Evolutionary conservation across 2,329 filamentous ascomycete species (phyloP).

Genomic region (Colletotrichum graminicola): DNA sequence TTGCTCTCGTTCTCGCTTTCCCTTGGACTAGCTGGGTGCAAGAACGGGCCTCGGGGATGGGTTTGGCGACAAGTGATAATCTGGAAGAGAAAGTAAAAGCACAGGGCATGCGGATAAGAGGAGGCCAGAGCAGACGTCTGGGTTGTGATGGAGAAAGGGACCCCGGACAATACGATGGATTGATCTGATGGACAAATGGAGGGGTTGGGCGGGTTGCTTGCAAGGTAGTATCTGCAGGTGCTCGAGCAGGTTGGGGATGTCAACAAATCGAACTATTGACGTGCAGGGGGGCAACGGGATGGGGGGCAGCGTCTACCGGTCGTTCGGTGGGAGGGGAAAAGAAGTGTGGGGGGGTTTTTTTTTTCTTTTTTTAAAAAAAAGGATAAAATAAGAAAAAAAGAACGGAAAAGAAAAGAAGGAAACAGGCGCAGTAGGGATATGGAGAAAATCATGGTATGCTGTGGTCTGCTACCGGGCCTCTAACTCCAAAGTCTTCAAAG

Average conservation of each 20-base stretch:
- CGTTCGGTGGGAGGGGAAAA: background rate
- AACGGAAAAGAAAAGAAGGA: background rate
- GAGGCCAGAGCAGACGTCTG: constrained; percentile 32
- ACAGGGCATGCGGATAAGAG: constrained; percentile 39
- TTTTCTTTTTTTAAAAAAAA: background rate
- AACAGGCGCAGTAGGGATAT: background rate
- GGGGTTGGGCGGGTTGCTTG: constrained; percentile 28
- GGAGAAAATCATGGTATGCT: background rate
- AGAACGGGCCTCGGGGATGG: constrained; percentile 23
- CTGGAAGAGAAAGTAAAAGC: constrained; percentile 25
- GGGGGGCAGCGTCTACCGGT: background rate
- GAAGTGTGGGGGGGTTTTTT: no score
- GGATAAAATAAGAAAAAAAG: background rate
- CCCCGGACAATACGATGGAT: constrained; percentile 25
- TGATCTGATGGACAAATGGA: constrained; percentile 35
- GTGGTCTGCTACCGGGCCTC: background rate
- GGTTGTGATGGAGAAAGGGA: constrained; percentile 35
- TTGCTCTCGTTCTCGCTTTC: constrained; percentile 3
- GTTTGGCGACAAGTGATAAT: constrained; percentile 21
- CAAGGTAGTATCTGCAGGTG: constrained; percentile 11
- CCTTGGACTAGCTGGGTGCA: constrained; percentile 7
- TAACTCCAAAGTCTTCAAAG: constrained; percentile 5
- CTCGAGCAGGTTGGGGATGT: constrained; percentile 12
- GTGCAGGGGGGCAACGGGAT: constrained; percentile 27
- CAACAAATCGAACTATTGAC: constrained; percentile 38